Evolutionary conservation across 768 basidiomycete species (phyloP), one percentile per base, ranked within the genome.

Genomic region (Suillus variegatus): DNA sequence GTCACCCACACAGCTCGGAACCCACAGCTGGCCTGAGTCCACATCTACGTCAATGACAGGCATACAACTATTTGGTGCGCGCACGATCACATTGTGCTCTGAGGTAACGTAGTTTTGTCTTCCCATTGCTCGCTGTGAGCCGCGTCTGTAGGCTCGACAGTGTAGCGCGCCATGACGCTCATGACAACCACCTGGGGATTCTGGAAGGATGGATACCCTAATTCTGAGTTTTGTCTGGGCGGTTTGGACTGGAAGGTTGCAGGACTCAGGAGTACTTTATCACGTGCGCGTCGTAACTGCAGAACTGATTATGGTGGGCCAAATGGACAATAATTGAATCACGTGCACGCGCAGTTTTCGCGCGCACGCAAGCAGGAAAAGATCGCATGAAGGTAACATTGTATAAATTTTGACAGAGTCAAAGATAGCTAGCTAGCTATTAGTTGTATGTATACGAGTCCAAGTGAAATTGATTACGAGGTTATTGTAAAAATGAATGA

Each of bases 11-110:
- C 94, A 94, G 72, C 93, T 95, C 22, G 96, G 96, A 68, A 98
- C 98, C 96, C 95, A 98, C 28, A 99, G 82, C 76, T 99, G 95
- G 79, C 98, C 95, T 54, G 94, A 97, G 77, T 99, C 96, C 28
- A 99, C 97, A 75, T 99, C 97, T 0, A 97, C 97, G 7, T 97
- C 96, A 25, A 99, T 95, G 68, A 99, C 92, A 16, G 8, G 91
- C 87, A 75, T 95, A 97, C 1, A 97, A 96, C n/a, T n/a, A 0
- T 87, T 85, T 2, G 96, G 97, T 0, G 96, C 95, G 35, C 92
- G 89, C 8, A 99, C 89, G 49, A 14, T 51, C 22, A 25, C 93
- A 76, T 98, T 99, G 67, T 98, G 85, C 78, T 99, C 97, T 0
- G 95, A 97, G 3, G 97, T 96, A n/a, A 99, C 92, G 28, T 96